These are phyloP conservation scores for Diplodia mutila DNA, from an alignment of 2,329 filamentous ascomycete species.

Conservation along the genomic window DNA sequence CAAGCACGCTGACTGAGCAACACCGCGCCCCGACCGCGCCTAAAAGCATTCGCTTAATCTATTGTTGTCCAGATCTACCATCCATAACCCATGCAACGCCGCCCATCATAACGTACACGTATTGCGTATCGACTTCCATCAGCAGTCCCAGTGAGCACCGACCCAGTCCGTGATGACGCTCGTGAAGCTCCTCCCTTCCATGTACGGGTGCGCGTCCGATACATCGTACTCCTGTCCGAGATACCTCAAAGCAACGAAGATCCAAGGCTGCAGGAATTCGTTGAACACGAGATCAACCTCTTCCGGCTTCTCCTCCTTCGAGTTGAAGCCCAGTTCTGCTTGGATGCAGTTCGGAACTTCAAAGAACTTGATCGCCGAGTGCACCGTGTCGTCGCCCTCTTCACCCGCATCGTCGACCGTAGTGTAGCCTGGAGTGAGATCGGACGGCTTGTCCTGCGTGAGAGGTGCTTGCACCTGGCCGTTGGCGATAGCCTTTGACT, in stretches of 20 bases:
- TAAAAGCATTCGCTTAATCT: neutral
- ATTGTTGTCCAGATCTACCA: slow-evolving; percentile 2
- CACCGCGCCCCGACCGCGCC: neutral
- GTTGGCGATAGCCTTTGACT: slow-evolving; percentile 13
- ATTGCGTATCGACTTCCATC: neutral
- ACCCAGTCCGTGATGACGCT: slow-evolving; percentile 65
- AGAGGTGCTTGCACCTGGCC: slow-evolving; percentile 37
- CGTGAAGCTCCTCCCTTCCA: slow-evolving; percentile 59
- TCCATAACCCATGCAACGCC: neutral
- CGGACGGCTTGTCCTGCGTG: slow-evolving; percentile 37
- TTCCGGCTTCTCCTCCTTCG: slow-evolving; percentile 54
- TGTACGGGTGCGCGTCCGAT: slow-evolving; percentile 57
- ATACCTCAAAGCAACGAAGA: slow-evolving; percentile 73
- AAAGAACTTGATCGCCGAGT: slow-evolving; percentile 75
- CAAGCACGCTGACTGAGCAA: slow-evolving; percentile 15
- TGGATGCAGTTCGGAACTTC: slow-evolving; percentile 83
- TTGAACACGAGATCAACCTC: slow-evolving; percentile 87
- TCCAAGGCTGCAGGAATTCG: slow-evolving; percentile 84
- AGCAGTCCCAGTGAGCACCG: slow-evolving; percentile 54
- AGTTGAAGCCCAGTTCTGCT: slow-evolving; percentile 65
- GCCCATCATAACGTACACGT: neutral
- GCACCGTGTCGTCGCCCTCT: slow-evolving; percentile 90
- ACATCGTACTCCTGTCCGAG: slow-evolving; percentile 55
- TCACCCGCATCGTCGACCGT: slow-evolving; percentile 81
- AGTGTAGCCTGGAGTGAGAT: slow-evolving; percentile 78